Percentiles rank a stretch among this genome's conserved stretches.
These are phyloP conservation scores for Lentinus polychrous DNA, from an alignment of 1,284 basidiomycete genomes.

Conservation along the genomic window DNA sequence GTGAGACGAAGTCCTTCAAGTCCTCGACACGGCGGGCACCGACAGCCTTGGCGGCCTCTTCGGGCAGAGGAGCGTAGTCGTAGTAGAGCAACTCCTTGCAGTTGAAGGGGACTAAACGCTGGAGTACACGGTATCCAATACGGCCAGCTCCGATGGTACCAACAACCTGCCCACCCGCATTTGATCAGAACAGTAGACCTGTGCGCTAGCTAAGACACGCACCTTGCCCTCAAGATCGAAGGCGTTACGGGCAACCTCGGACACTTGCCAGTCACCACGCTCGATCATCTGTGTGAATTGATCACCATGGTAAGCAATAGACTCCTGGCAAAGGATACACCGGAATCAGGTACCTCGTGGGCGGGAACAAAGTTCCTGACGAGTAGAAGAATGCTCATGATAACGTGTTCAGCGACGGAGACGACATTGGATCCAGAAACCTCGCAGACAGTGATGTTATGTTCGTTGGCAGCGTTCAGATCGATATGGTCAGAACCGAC, in stretches of 20 bases:
- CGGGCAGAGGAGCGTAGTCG: slow-evolving; percentile 81
- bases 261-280: slow-evolving; percentile 77
- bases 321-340: neutral
- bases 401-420: slow-evolving; percentile 89
- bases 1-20: slow-evolving; percentile 73
- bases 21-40: slow-evolving; percentile 71
- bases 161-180: slow-evolving; percentile 41
- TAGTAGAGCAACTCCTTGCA: slow-evolving; percentile 89
- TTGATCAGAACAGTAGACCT: neutral
- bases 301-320: neutral
- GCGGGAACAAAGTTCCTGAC: slow-evolving; percentile 85
- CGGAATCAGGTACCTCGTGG: slow-evolving; percentile 37
- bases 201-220: neutral
- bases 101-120: slow-evolving; percentile 81
- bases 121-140: slow-evolving; percentile 85
- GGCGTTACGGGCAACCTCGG: slow-evolving; percentile 67
- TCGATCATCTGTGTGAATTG: slow-evolving; percentile 54
- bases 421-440: slow-evolving; percentile 60
- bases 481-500: slow-evolving; percentile 95
- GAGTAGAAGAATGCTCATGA: slow-evolving; percentile 79
- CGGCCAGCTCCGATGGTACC: slow-evolving; percentile 86
- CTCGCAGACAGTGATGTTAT: slow-evolving; percentile 60
- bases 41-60: slow-evolving; percentile 62
- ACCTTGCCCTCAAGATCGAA: slow-evolving; percentile 82
- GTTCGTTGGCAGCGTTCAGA: slow-evolving; percentile 81